Conservation (phyloP, 1,284 basidiomycete species). For the Schizopora paradoxa region DNA sequence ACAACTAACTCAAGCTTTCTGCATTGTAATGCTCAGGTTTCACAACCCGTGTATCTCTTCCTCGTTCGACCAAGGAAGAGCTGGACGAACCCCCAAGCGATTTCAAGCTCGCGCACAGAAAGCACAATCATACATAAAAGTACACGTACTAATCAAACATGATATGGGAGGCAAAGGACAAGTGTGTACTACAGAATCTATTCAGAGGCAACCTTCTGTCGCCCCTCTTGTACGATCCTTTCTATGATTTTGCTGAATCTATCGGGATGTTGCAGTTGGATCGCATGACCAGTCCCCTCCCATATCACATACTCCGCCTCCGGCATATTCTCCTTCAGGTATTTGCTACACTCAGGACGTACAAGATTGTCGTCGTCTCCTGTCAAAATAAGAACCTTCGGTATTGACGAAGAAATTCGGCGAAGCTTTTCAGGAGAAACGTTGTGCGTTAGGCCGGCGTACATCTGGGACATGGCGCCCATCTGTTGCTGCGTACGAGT, state of each 20-base stretch:
- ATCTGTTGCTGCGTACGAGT: slow-evolving; percentile 56
- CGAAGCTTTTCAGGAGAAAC: slow-evolving; percentile 52
- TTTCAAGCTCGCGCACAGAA: too few relatives aligned
- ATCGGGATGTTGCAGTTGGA: slow-evolving; percentile 48
- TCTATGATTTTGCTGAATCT: slow-evolving; percentile 58
- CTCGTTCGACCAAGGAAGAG: too few relatives aligned
- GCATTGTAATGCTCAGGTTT: background rate
- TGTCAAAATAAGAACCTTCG: slow-evolving; percentile 63
- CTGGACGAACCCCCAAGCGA: too few relatives aligned
- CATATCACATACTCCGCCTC: slow-evolving; percentile 65
- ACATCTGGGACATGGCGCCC: slow-evolving; percentile 73
- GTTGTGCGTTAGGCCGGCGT: slow-evolving; percentile 64
- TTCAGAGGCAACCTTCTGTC: slow-evolving; percentile 4
- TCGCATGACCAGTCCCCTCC: slow-evolving; percentile 62
- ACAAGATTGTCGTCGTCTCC: slow-evolving; percentile 75
- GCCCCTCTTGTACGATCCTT: slow-evolving; percentile 49
- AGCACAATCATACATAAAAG: too few relatives aligned
- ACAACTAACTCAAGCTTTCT: background rate
- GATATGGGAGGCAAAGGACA: too few relatives aligned
- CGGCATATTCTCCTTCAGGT: slow-evolving; percentile 59
- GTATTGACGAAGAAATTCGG: slow-evolving; percentile 50
- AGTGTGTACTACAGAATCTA: too few relatives aligned
- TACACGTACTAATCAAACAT: too few relatives aligned
- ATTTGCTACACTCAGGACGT: slow-evolving; percentile 46
- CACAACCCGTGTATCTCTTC: background rate